Evolutionary conservation across 2,329 filamentous ascomycete species (phyloP).

Genomic region (Penicillium digitatum): DNA sequence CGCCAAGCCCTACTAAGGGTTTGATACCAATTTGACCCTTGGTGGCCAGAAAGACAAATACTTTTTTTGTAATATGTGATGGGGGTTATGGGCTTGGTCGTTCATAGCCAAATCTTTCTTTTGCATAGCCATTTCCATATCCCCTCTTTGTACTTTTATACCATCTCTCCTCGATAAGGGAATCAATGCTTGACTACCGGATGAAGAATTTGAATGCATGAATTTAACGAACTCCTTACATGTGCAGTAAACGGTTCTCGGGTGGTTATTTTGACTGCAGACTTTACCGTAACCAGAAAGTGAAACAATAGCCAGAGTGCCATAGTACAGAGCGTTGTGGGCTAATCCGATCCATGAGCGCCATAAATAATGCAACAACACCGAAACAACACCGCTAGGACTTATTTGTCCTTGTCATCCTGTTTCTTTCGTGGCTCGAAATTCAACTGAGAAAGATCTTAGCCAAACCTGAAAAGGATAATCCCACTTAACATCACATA

Average conservation of each 20-base stretch:
- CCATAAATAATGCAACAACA: conserved; percentile 4
- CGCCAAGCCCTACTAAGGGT: conserved; percentile 63
- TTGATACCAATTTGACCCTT: conserved; percentile 6
- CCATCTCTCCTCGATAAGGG: conserved; percentile 22
- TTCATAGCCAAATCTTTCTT: conserved; percentile 6
- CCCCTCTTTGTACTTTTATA: conserved; percentile 25
- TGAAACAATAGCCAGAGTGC: neutral
- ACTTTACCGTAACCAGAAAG: neutral
- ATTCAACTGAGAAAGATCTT: conserved; percentile 51
- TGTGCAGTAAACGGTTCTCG: neutral
- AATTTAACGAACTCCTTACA: neutral
- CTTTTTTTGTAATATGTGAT: conserved; percentile 9
- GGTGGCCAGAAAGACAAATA: conserved; percentile 8
- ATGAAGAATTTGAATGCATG: conserved; percentile 9
- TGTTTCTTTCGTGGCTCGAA: conserved; percentile 64
- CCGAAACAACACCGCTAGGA: neutral
- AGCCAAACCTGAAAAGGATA: neutral
- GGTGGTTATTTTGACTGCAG: neutral
- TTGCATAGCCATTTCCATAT: conserved; percentile 21
- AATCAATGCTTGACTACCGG: conserved; percentile 9
- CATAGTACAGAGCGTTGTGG: neutral
- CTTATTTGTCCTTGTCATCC: conserved; percentile 44
- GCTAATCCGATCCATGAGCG: neutral
- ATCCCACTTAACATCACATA: conserved; percentile 43
- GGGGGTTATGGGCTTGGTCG: conserved; percentile 5